Percentiles rank a stretch among this genome's conserved stretches.
Conservation (phyloP, 2,329 filamentous ascomycete species). For the Xylariaceae sp. region DNA sequence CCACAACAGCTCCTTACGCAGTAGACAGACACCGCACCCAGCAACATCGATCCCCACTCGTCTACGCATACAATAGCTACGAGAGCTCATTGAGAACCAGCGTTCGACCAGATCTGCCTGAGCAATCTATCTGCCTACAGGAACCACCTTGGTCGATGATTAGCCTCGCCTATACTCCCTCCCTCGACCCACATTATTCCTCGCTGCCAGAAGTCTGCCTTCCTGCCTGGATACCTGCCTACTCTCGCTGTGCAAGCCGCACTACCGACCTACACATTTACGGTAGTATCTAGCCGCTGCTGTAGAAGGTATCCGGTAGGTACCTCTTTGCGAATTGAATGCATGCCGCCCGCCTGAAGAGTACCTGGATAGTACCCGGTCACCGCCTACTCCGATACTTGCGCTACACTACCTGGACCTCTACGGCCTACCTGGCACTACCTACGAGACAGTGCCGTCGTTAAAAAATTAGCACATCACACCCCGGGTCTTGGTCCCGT, state of each 20-base stretch:
- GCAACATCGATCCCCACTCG: constrained; percentile 11
- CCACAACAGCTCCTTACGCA: neutral
- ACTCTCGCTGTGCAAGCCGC: constrained; percentile 1
- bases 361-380: constrained; percentile 13
- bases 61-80: constrained; percentile 1
- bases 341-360: constrained; percentile 2
- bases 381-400: constrained; percentile 8
- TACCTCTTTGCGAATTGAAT: constrained; percentile 12
- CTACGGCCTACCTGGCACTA: neutral
- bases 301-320: constrained; percentile 7
- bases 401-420: constrained; percentile 1
- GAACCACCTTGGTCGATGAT: neutral
- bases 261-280: neutral
- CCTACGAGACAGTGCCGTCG: constrained; percentile 4
- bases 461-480: constrained; percentile 20
- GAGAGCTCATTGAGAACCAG: constrained; percentile 1
- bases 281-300: constrained; percentile 6
- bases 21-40: neutral
- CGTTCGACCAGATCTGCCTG: constrained; percentile 2
- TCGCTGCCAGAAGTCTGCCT: constrained; percentile 1
- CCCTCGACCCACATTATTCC: constrained; percentile 2
- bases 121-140: neutral
- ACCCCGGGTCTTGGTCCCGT: constrained; percentile 19
- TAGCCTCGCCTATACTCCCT: neutral
- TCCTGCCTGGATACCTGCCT: constrained; percentile 6